Evolutionary conservation across 1,139 yeast genomes (phyloP).

Genomic region (Tardiomyces blankii): DNA sequence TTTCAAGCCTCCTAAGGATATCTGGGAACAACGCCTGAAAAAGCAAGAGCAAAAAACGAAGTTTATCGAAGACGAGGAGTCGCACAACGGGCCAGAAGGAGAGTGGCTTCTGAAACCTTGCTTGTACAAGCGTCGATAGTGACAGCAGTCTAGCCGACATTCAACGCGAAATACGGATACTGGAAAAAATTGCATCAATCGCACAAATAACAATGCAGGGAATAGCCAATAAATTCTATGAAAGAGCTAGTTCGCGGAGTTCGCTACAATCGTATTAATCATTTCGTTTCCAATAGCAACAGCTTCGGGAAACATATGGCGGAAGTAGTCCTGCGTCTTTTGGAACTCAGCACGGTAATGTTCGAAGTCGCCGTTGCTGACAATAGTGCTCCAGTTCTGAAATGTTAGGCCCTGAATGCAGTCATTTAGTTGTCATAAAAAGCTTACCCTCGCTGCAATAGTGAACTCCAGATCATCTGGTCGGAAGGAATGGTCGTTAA

Average conservation of each 20-base stretch:
- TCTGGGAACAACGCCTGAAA: constrained; percentile 52
- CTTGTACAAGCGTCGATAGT: constrained; percentile 77
- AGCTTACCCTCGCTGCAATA: constrained; percentile 45
- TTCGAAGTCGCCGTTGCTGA: constrained; percentile 64
- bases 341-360: constrained; percentile 66
- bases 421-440: constrained; percentile 15
- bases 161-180: no score
- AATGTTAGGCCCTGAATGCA: no score
- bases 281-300: constrained; percentile 87
- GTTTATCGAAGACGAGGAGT: constrained; percentile 54
- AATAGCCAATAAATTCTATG: neutral
- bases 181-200: no score
- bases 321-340: constrained; percentile 67
- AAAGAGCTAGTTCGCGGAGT: neutral
- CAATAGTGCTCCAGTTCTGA: constrained; percentile 68
- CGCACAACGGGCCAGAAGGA: constrained; percentile 83
- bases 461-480: constrained; percentile 79
- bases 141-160: neutral
- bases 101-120: constrained; percentile 91
- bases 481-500: constrained; percentile 53
- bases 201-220: no score
- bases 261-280: constrained; percentile 59
- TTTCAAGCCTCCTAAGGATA: constrained; percentile 71
- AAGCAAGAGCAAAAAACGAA: constrained; percentile 48
- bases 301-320: constrained; percentile 83